Conservation (phyloP, 768 basidiomycete genomes). For the Trichaptum fuscoviolaceum region DNA sequence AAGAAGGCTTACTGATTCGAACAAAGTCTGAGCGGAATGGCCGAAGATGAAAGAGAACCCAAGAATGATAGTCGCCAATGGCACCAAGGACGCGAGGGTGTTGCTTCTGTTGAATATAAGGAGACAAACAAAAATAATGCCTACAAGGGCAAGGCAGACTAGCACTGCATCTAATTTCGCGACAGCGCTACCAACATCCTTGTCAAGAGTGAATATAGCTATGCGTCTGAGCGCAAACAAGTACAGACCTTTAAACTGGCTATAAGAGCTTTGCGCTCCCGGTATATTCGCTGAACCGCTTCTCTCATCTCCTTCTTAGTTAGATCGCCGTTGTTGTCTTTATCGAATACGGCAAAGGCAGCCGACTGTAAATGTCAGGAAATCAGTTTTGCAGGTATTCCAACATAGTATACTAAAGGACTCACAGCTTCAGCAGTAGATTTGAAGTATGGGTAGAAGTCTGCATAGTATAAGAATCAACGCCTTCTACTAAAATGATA, state of each 20-base stretch:
- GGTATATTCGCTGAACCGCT: conserved; percentile 75
- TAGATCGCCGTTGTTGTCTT: conserved; percentile 81
- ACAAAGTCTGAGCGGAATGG: conserved; percentile 71
- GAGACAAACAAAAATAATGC: conserved; percentile 62
- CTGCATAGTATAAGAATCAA: conserved; percentile 28
- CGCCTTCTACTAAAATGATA: conserved; percentile 3
- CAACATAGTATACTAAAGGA: conserved; percentile 9
- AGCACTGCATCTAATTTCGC: conserved; percentile 77
- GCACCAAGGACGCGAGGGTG: conserved; percentile 68
- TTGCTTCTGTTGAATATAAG: conserved; percentile 68
- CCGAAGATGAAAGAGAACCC: conserved; percentile 86
- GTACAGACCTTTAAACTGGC: conserved; percentile 59
- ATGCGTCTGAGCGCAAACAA: not conserved
- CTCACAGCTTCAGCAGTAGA: conserved; percentile 66
- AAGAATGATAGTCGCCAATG: conserved; percentile 72
- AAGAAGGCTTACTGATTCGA: conserved; percentile 55
- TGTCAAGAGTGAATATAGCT: conserved; percentile 6
- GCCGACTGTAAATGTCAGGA: conserved; percentile 40
- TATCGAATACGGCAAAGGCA: conserved; percentile 69
- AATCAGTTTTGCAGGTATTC: conserved; percentile 5
- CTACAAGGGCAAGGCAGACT: conserved; percentile 48
- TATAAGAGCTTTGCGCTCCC: conserved; percentile 67
- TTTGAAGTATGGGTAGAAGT: conserved; percentile 75
- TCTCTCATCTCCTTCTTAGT: conserved; percentile 76
- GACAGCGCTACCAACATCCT: conserved; percentile 71